These are phyloP conservation scores for Tulasnella sp. DNA, from an alignment of 768 basidiomycete species.

Conservation along the genomic window DNA sequence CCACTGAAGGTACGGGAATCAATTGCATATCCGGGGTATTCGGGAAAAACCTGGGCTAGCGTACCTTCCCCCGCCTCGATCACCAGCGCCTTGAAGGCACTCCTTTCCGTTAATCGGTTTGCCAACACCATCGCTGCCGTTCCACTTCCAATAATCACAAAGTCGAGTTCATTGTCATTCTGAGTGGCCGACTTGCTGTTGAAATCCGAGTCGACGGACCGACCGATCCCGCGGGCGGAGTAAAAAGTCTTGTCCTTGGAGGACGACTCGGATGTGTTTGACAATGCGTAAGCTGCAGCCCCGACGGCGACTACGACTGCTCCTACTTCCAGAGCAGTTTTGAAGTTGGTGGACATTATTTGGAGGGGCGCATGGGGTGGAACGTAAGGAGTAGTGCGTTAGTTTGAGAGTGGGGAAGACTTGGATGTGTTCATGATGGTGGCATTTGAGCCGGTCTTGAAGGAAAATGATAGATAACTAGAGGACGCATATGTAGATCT, in stretches of 20 bases:
- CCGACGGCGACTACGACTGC: background rate
- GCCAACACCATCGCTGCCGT: slow-evolving; percentile 34
- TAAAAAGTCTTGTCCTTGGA: background rate
- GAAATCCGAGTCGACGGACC: background rate
- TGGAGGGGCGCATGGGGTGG: too few relatives aligned
- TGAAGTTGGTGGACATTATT: background rate
- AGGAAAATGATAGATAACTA: background rate
- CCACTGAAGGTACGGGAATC: too few relatives aligned
- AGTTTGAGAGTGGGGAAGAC: too few relatives aligned
- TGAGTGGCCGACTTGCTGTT: background rate
- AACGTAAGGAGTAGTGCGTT: too few relatives aligned
- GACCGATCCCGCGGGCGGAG: background rate
- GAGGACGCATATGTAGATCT: background rate
- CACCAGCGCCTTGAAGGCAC: slow-evolving; percentile 30
- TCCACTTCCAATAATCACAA: slow-evolving; percentile 34
- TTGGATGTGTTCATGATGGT: too few relatives aligned
- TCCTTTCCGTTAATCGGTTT: slow-evolving; percentile 31
- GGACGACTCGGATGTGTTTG: too few relatives aligned
- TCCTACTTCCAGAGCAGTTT: background rate
- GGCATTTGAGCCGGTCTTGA: too few relatives aligned
- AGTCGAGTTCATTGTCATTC: slow-evolving; percentile 15
- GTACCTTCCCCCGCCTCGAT: slow-evolving; percentile 23
- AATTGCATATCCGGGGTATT: too few relatives aligned
- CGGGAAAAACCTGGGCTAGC: background rate
- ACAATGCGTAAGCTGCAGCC: background rate